These are phyloP conservation scores for Mentha longifolia DNA, from an alignment of 257 asterid genomes.

Conservation along the genomic window DNA sequence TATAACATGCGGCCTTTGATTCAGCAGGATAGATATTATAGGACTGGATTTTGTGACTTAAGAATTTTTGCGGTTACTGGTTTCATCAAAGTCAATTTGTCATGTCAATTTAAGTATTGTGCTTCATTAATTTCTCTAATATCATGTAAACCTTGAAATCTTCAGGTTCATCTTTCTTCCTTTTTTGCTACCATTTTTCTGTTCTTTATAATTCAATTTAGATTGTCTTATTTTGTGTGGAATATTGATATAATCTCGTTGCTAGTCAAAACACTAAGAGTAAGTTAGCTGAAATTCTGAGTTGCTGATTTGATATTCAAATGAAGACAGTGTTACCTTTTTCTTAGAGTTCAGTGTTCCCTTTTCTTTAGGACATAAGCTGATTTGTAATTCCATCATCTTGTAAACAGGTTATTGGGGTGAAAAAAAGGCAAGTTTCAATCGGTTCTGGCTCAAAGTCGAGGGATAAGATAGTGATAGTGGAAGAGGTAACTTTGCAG, in stretches of 20 bases:
- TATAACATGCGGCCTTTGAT: neutral
- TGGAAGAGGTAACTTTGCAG: constrained; percentile 72
- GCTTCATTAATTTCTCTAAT: neutral
- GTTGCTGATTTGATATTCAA: constrained; percentile 7
- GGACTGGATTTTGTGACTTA: neutral
- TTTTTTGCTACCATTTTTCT: neutral
- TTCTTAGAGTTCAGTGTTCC: neutral
- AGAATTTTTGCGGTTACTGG: neutral
- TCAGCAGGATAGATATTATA: neutral
- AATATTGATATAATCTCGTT: constrained; percentile 3
- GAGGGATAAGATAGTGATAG: constrained; percentile 84
- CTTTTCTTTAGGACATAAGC: neutral
- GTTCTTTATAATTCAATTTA: neutral
- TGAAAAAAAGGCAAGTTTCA: constrained; percentile 78
- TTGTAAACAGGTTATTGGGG: constrained; percentile 73
- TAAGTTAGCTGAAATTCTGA: constrained; percentile 4
- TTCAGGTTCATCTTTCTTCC: neutral
- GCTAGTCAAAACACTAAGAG: neutral
- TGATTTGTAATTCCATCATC: constrained; percentile 16
- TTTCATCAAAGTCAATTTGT: neutral
- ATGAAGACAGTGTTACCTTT: constrained; percentile 5
- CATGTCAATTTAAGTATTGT: neutral
- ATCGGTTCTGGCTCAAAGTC: constrained; percentile 78
- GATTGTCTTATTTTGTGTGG: neutral
- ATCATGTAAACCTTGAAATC: neutral